phyloP scores from a whole-genome alignment of 2,329 filamentous ascomycete genomes.

The Fusarium euwallaceae region DNA sequence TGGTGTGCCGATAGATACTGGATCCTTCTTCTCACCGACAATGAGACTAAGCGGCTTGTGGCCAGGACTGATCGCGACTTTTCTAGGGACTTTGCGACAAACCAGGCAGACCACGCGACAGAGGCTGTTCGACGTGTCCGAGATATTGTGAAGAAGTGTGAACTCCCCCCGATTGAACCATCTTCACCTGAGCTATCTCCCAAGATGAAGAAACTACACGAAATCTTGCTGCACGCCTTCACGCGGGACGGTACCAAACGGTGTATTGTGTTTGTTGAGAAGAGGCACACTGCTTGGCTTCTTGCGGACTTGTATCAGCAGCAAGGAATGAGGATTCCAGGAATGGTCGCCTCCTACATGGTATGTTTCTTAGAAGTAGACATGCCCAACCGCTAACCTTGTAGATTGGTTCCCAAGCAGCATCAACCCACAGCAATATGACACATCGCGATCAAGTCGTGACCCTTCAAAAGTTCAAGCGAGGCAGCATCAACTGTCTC shows the following conservation, averaged over 20 bases:
- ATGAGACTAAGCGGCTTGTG: constrained; percentile 72
- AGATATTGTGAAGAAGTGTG: constrained; percentile 65
- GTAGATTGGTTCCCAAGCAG: constrained; percentile 49
- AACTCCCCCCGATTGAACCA: constrained; percentile 55
- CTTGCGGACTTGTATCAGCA: constrained; percentile 76
- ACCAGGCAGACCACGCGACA: constrained; percentile 61
- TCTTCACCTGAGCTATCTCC: constrained; percentile 68
- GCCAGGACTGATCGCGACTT: constrained; percentile 62
- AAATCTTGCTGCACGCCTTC: constrained; percentile 74
- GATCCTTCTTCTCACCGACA: constrained; percentile 75
- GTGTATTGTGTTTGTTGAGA: constrained; percentile 90
- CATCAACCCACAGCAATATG: constrained; percentile 69
- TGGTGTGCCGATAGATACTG: constrained; percentile 91
- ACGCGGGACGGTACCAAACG: constrained; percentile 62
- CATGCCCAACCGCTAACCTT: constrained; percentile 3
- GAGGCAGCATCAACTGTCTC: constrained; percentile 71
- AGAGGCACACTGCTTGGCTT: constrained; percentile 81
- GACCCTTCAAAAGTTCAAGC: constrained; percentile 75
- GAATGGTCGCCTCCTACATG: constrained; percentile 73
- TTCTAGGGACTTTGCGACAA: constrained; percentile 28
- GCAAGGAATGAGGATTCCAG: constrained; percentile 65
- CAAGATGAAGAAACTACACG: constrained; percentile 76
- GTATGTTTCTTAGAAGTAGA: constrained; percentile 55
- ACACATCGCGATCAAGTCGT: constrained; percentile 81
- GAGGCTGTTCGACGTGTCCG: constrained; percentile 70